Percentiles rank a stretch among this genome's conserved stretches.
These are phyloP conservation scores for Croton setiger DNA, from an alignment of 441 rosid species.

Conservation along the genomic window DNA sequence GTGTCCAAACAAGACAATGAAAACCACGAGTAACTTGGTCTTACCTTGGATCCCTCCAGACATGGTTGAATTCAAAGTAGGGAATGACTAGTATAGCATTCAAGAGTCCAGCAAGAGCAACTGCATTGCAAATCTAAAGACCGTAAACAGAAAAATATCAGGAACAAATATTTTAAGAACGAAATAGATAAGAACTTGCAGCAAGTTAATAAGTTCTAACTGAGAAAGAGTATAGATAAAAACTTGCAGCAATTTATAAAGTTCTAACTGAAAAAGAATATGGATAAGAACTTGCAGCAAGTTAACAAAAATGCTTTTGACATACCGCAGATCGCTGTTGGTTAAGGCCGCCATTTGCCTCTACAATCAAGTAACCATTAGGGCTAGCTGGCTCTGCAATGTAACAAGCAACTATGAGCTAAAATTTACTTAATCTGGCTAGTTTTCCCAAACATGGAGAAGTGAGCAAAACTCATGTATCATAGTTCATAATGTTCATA, in stretches of 20 bases:
- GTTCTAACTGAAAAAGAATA: neutral
- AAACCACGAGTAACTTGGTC: neutral
- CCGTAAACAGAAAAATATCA: constrained; percentile 3
- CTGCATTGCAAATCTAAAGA: constrained; percentile 87
- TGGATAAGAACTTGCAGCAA: neutral
- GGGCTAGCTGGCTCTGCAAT: constrained; percentile 53
- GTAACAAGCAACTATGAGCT: constrained; percentile 4
- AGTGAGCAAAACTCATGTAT: neutral
- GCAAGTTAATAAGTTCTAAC: too few species aligned
- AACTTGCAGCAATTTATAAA: constrained; percentile 9
- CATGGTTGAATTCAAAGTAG: constrained; percentile 62
- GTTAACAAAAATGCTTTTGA: constrained; percentile 15
- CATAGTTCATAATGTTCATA: neutral
- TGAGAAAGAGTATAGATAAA: neutral
- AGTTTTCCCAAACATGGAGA: neutral
- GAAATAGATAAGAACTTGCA: too few species aligned
- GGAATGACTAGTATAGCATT: constrained; percentile 86
- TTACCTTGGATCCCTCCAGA: constrained; percentile 95
- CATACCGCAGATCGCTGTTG: constrained; percentile 96
- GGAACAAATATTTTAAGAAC: neutral
- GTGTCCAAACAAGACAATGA: neutral
- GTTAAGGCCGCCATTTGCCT: constrained; percentile 96
- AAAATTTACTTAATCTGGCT: neutral
- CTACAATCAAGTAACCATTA: constrained; percentile 71
- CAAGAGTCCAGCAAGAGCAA: constrained; percentile 88